phyloP scores from a whole-genome alignment of 805 yeast genomes.

The Candida verbasci region DNA sequence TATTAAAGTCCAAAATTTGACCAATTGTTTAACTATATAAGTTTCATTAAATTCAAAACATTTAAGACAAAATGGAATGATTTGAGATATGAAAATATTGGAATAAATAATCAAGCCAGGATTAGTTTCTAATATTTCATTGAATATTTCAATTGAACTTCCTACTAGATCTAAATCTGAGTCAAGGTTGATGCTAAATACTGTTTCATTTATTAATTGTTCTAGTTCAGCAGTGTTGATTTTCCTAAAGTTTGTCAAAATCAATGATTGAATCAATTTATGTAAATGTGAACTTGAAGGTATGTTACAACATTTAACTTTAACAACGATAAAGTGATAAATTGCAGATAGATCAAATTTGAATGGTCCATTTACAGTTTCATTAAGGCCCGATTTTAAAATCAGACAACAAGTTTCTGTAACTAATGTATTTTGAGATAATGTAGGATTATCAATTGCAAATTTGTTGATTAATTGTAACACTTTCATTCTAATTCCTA shows the following conservation, averaged over 20 bases:
- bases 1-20: constrained; percentile 52
- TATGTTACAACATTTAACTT: constrained; percentile 25
- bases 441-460: constrained; percentile 33
- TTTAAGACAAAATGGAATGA: constrained; percentile 27
- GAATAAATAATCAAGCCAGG: constrained; percentile 45
- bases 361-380: constrained; percentile 63
- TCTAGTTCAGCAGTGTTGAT: constrained; percentile 29
- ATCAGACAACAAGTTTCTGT: constrained; percentile 63
- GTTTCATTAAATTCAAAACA: constrained; percentile 48
- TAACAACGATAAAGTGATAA: constrained; percentile 31
- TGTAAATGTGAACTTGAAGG: constrained; percentile 41
- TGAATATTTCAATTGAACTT: constrained; percentile 46
- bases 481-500: constrained; percentile 38
- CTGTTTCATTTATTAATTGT: constrained; percentile 33
- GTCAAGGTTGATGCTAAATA: constrained; percentile 34
- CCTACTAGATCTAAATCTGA: constrained; percentile 60
- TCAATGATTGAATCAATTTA: constrained; percentile 41
- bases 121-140: constrained; percentile 43
- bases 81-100: constrained; percentile 16
- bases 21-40: constrained; percentile 48
- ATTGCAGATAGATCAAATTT: constrained; percentile 43
- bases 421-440: constrained; percentile 42
- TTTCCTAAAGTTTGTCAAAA: constrained; percentile 31
- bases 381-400: constrained; percentile 61
- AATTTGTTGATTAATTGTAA: constrained; percentile 38